Percentiles rank a stretch among this genome's conserved stretches.
These are phyloP conservation scores for Penicillium sp. DNA, from an alignment of 2,329 filamentous ascomycete genomes.

Conservation along the genomic window DNA sequence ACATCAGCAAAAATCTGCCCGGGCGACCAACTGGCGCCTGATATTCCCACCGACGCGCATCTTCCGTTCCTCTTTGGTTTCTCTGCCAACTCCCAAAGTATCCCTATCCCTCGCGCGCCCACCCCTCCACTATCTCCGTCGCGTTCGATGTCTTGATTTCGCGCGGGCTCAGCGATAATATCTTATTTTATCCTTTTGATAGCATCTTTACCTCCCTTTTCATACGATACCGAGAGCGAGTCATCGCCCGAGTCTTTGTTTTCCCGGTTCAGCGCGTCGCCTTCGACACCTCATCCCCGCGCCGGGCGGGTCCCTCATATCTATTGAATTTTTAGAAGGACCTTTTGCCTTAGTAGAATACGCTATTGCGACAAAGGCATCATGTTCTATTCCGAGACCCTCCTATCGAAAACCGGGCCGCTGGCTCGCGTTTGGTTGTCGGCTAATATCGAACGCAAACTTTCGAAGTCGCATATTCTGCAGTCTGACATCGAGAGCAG, in stretches of 20 bases:
- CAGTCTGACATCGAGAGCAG: conserved; percentile 93
- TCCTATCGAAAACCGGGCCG: conserved; percentile 94
- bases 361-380: conserved; percentile 16
- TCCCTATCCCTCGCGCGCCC: conserved; percentile 19
- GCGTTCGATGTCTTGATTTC: conserved; percentile 11
- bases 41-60: conserved; percentile 26
- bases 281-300: conserved; percentile 31
- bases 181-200: neutral
- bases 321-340: conserved; percentile 27
- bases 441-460: conserved; percentile 95
- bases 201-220: neutral
- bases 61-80: conserved; percentile 20
- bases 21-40: conserved; percentile 13
- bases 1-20: conserved; percentile 18
- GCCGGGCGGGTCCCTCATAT: conserved; percentile 30
- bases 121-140: conserved; percentile 7
- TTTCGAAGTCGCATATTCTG: conserved; percentile 93
- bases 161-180: conserved; percentile 11
- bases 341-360: conserved; percentile 32
- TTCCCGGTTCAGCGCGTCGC: conserved; percentile 34
- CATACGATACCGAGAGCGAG: conserved; percentile 6
- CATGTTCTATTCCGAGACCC: conserved; percentile 98
- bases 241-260: conserved; percentile 28
- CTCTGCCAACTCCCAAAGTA: conserved; percentile 21
- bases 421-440: conserved; percentile 97